Base-by-base conservation (phyloP, 2,329 filamentous ascomycete genomes). In the Alternaria sp. region DNA sequence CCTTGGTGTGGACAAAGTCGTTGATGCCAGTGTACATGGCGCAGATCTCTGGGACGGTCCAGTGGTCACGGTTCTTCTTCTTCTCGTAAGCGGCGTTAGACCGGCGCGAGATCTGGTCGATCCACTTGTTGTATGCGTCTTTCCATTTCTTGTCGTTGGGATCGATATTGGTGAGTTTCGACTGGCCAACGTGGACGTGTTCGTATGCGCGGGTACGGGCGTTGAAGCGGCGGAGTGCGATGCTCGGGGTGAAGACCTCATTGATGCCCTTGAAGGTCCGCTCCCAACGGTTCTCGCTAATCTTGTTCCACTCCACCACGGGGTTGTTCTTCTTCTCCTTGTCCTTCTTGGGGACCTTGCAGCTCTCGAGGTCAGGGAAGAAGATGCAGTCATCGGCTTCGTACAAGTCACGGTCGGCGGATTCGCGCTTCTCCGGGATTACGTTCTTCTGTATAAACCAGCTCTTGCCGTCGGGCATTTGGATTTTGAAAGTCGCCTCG, bases 1-100 rank as follows among this genome's bases (percentile, higher is more conserved):
- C 54, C 1, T 61, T 52, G 2, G 8, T 25, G 46, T 57, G 59
- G 1, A 61, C 7, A 10, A 51, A 61, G 1, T 47, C 36, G 36
- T 61, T 61, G 36, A 61, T 32, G 21, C 45, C 54, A 3, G 25
- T 21, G 36, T 61, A 61, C 59, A 61, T 61, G 8, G 59, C 54
- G 25, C 59, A 40, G 9, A 61, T 57, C n/a, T 61, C 59, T 6
- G 17, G 21, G 2, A 23, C n/a, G 0, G 19, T 57, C 59, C 54
- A 61, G 21, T 57, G 59, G 2, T 57, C 46, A 3, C 54, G 59
- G 9, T 13, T 25, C 26, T 52, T 61, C 12, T 51, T 50, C 21
- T 57, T 40, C 8, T 50, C 19, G 12, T 51, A 57, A 4, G 23
- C 40, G 10, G 46, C 47, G 23, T 61, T 52, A 3, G 54, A 52